Base-by-base conservation (phyloP, 495 filamentous ascomycete genomes). In the Trichoderma erinaceum region DNA sequence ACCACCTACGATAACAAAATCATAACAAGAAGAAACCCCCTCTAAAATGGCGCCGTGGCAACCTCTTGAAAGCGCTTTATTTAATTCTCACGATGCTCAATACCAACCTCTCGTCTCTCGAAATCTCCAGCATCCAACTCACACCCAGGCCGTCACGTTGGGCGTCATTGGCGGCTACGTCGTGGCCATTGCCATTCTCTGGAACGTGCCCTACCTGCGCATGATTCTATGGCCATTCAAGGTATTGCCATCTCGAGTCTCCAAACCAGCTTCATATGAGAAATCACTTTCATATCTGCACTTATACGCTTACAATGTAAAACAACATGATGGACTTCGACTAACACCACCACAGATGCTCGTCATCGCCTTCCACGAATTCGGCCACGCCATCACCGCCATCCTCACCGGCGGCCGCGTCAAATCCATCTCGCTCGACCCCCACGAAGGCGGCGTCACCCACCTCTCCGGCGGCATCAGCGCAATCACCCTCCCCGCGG, bases 281-380 rank as follows among this genome's bases (percentile, higher is more conserved):
- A 48, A 48, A 44, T 11, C 41, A 44, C 0, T 44, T 1, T 11
- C 10, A 44, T 44, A 44, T 44, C 10, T 3, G 41, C 43, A 44
- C 13, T 10, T 44, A 44, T 16, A 13, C 12, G 18, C 43, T 4
- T 46, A 46, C 43, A 46, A 16, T 16, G 11, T 16, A 11, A 11
- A 44, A 44, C 29, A 44, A 5, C n/a, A 52, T n/a, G n/a, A 25
- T 56, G 48, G 3, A 27, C 10, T 15, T 25, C 27, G 11, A 43
- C 50, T 25, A 70, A 48, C 25, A 12, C 35, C 27, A 4, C n/a
- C 41, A 56, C 69, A 88, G 88, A 93, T 93, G 90, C 84, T 93
- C 43, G 89, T 92, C 13, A 93, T 93, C 65, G 90, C 90, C 41
- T 93, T 92, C 78, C 90, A 93, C 80, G 90, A 93, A 75, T 93